Conservation (phyloP, 179 eudicot genomes). For the Drosera spatulata region DNA sequence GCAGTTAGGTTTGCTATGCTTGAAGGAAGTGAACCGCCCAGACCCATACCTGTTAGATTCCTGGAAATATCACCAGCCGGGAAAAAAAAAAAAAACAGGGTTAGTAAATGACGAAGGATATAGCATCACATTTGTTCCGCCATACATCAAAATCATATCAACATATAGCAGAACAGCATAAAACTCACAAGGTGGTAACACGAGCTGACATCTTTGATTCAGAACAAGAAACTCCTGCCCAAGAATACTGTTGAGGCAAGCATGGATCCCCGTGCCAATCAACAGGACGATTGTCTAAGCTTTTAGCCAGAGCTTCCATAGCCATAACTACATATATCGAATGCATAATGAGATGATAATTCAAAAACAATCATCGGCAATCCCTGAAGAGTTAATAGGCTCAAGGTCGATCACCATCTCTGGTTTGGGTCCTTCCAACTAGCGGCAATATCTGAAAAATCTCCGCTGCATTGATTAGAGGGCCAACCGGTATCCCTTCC, state of each 20-base stretch:
- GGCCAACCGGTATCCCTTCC: slow-evolving; percentile 43
- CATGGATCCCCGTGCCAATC: slow-evolving; percentile 98
- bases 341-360: background rate
- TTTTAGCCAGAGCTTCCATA: slow-evolving; percentile 36
- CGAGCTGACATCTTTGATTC: slow-evolving; percentile 19
- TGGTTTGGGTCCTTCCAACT: slow-evolving; percentile 36
- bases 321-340: slow-evolving; percentile 27
- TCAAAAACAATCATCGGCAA: background rate
- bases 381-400: background rate
- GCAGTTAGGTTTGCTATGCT: slow-evolving; percentile 37
- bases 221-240: slow-evolving; percentile 72
- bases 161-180: background rate
- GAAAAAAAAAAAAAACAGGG: background rate
- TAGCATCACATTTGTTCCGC: background rate
- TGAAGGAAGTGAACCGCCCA: slow-evolving; percentile 46
- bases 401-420: slow-evolving; percentile 42
- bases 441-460: slow-evolving; percentile 45
- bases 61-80: slow-evolving; percentile 19
- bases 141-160: background rate
- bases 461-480: slow-evolving; percentile 75
- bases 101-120: background rate
- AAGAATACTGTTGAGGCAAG: slow-evolving; percentile 47
- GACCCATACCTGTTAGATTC: slow-evolving; percentile 52
- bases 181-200: slow-evolving; percentile 55
- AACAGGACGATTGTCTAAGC: slow-evolving; percentile 37